Evolutionary conservation across 2,329 filamentous ascomycete genomes (phyloP), one percentile per base, ranked within the genome.

Genomic region (Cordyceps cicadae): DNA sequence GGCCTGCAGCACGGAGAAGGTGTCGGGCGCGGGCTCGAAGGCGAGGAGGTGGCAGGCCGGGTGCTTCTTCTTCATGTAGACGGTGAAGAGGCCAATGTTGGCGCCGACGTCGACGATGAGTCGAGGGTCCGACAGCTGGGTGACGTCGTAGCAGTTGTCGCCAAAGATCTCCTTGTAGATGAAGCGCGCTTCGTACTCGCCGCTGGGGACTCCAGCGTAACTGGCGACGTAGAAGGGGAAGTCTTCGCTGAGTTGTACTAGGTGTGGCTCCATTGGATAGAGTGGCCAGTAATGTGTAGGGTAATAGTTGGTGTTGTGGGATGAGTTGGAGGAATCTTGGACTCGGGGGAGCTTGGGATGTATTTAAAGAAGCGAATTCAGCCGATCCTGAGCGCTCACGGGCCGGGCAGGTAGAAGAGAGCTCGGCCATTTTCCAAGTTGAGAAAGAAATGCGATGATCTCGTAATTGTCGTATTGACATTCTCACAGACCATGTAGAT

Each of bases 1-100:
- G 12, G 48, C 61, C 21, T 53, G 46, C 12, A 69, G 56, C 2
- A 62, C 21, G 39, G 59, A 39, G 56, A 58, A 66, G 0, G 63
- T 68, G 43, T 65, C 37, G 1, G 67, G 67, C 12, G 63, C 66
- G 2, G 68, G 67, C 63, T 69, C 67, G 39, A 69, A 69, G 5
- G 67, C 67, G 15, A 66, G 49, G 54, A 70, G 64, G n/a, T 57
- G 58, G 41, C 67, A 61, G 3, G 32, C 39, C 0, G 67, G 68
- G 46, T 66, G 66, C 52, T 65, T 64, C 15, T 54, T 24, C 62
- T 68, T 69, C 62, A 66, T 67, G 62, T 67, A 70, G 5, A 68
- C 24, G 24, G 61, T 63, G 61, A 68, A 69, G 14, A 70, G 52
- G 51, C 68, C 68, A 34, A 70, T 67, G 62, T 69, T 66, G 49